Evolutionary conservation across 2,329 filamentous ascomycete species (phyloP).

Genomic region (Ophiostoma sp.): DNA sequence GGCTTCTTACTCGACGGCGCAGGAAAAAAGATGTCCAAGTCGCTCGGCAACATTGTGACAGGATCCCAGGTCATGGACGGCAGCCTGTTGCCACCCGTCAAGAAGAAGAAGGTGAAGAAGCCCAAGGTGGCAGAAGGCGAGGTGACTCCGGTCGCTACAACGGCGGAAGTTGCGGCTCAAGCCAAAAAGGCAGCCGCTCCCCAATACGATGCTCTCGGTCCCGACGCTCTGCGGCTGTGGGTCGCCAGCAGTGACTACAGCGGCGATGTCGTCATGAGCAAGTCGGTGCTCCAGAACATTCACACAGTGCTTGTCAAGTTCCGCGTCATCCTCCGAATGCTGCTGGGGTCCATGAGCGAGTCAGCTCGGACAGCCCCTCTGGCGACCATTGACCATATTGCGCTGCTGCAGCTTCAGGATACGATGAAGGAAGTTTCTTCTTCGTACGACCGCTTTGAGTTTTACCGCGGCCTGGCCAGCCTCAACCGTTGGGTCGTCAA

Average conservation of each 20-base stretch:
- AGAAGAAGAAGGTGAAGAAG: conserved; percentile 58
- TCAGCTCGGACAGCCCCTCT: conserved; percentile 53
- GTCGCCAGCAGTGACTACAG: conserved; percentile 91
- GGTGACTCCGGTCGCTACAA: background rate
- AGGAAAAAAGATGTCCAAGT: conserved; percentile 99
- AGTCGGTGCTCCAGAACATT: conserved; percentile 72
- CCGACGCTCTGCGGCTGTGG: conserved; percentile 88
- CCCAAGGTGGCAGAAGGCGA: conserved; percentile 39
- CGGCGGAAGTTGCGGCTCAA: background rate
- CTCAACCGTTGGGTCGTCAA: conserved; percentile 80
- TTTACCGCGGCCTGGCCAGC: conserved; percentile 71
- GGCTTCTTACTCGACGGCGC: conserved; percentile 88
- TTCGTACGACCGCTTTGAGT: conserved; percentile 72
- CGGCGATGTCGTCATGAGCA: conserved; percentile 78
- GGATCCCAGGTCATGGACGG: conserved; percentile 85
- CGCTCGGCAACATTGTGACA: conserved; percentile 81
- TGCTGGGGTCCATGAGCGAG: conserved; percentile 72
- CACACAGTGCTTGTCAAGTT: conserved; percentile 82
- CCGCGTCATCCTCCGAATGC: conserved; percentile 84
- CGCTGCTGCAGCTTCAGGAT: conserved; percentile 70
- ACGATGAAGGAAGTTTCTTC: conserved; percentile 64
- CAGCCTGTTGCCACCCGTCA: conserved; percentile 69
- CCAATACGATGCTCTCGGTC: conserved; percentile 70
- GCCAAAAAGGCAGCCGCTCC: conserved; percentile 32
- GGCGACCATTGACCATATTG: conserved; percentile 69